Evolutionary conservation across 352 stramenopile species (phyloP).

Genomic region (Ophiocytium majus): DNA sequence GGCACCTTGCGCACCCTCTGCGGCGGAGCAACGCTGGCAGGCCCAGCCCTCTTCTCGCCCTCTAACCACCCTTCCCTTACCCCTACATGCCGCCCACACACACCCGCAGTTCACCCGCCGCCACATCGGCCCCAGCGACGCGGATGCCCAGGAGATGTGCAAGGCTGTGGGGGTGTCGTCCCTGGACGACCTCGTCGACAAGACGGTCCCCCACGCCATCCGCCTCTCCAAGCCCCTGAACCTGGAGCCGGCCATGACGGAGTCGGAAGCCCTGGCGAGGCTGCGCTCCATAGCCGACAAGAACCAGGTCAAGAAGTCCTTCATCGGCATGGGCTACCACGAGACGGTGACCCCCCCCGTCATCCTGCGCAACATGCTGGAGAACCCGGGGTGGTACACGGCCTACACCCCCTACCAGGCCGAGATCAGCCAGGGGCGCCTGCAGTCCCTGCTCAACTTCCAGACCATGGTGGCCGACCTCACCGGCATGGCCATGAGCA

Average conservation of each 20-base stretch:
- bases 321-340: slow-evolving; percentile 98
- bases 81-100: background rate
- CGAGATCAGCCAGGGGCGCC: slow-evolving; percentile 95
- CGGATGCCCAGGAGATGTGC: slow-evolving; percentile 85
- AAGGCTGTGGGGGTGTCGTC: slow-evolving; percentile 80
- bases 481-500: slow-evolving; percentile 85
- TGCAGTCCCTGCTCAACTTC: slow-evolving; percentile 99
- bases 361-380: slow-evolving; percentile 92
- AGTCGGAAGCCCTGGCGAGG: slow-evolving; percentile 84
- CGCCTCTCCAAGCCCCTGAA: slow-evolving; percentile 62
- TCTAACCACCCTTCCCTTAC: background rate
- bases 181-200: slow-evolving; percentile 87
- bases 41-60: no score
- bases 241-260: slow-evolving; percentile 72
- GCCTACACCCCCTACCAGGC: slow-evolving; percentile 94
- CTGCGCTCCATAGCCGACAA: slow-evolving; percentile 84
- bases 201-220: slow-evolving; percentile 91
- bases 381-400: slow-evolving; percentile 99
- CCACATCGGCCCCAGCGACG: slow-evolving; percentile 77
- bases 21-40: no score
- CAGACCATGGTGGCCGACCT: slow-evolving; percentile 85
- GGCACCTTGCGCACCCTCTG: no score
- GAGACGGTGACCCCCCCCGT: slow-evolving; percentile 89
- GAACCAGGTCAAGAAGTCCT: slow-evolving; percentile 84
- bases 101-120: slow-evolving; percentile 49